Evolutionary conservation across 1,284 basidiomycete genomes (phyloP), one percentile per base, ranked within the genome.

Genomic region (Ustilago curta): DNA sequence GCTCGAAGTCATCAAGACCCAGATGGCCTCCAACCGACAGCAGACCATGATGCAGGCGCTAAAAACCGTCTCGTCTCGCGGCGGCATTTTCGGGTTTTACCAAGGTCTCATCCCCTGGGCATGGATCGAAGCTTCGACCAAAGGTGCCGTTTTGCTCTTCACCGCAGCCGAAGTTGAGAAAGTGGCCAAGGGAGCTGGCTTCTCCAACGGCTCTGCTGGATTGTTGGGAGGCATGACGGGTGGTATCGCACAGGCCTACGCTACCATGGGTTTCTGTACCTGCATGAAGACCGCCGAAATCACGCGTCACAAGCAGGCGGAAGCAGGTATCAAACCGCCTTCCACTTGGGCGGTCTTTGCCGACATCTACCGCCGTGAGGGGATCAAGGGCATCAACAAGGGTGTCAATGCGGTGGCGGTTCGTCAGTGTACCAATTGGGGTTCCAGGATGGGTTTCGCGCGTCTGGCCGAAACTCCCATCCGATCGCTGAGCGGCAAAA

Each of bases 51-150:
- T 88, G 66, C 90, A 95, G 84, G 96, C 97, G 9, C 88, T 93
- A 80, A 88, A 88, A 77, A 91, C 91, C 6, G 93, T 99, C 66
- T 96, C 94, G 92, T 90, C 91, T 79, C 91, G 97, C 76, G 97
- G 97, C 77, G 95, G 96, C 74, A 86, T 92, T 60, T 85, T 88
- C 43, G 97, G 97, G 48, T 95, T 97, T 88, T 99, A 95, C 87
- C 97, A 99, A 87, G 97, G 97, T 78, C 90, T 99, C 64, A 99
- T 99, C 85, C 97, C 96, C 81, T 99, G 96, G 96, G 97, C 97
- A 29, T 99, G 97, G 97, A 97, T 99, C 83, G 97, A 99, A 86
- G 97, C 96, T 1, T 97, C 95, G 1, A 99, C 97, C 3, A 99
- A 99, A 85, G 97, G 97, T 56, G 97, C 89, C 58, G 97, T 99